Evolutionary conservation across 495 filamentous ascomycete genomes (phyloP), one percentile per base, ranked within the genome.

Genomic region (Trichoderma virens): DNA sequence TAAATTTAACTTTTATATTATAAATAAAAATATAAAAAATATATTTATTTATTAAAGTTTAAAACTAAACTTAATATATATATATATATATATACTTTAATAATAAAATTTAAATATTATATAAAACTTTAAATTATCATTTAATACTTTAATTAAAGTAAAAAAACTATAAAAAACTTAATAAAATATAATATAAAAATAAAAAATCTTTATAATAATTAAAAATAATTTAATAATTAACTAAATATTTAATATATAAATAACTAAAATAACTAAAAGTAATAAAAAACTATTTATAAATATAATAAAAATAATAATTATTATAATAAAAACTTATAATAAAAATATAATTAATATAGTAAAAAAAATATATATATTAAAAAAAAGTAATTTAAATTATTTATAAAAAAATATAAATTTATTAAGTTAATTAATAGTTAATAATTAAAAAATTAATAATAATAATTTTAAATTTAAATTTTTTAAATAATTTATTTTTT

Each of bases 321-420:
- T 35, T 35, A 35, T 35, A 35, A 35, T 45, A 45, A 45, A n/a
- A 45, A 5, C 18, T 45, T 51, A 51, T 25, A 25, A 51, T 25
- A 51, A 51, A 27, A 25, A 51, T 9, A 51, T 25, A 51, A 25
- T 51, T 51, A 9, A 51, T 9, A 51, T 25, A 51, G 5, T 25
- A 51, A 66, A 66, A 67, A 34, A 51, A 59, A 62, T 45, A 68
- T 16, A 63, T 30, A 47, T 64, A 16, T 62, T 61, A 67, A 47
- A 61, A 35, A 5, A 35, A 35, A 35, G 11, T 35, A 35, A 35
- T 35, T 61, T 45, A 45, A 45, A 45, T 45, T 45, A 35, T 35
- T 45, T 5, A 45, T 45, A 45, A 45, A 45, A 45, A 45, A 45
- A 45, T 45, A 45, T 9, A 45, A 45, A 61, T 62, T 61, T 62